phyloP scores from a whole-genome alignment of 2,329 filamentous ascomycete genomes.

The Fusarium sp. region DNA sequence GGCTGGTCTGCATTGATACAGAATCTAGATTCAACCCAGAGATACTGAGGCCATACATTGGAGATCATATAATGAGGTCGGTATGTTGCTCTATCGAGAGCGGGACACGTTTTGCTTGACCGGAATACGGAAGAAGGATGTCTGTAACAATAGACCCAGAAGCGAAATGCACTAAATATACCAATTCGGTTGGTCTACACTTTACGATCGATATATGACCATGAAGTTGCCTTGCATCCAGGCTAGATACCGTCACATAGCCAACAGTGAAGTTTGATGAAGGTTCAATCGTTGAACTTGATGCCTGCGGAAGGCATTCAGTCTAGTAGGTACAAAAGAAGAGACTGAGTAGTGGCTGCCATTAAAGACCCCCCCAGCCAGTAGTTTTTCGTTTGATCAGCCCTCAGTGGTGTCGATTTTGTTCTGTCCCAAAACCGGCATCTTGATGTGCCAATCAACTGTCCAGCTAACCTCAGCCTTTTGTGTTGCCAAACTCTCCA shows the following conservation, averaged over 20 bases:
- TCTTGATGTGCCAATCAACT: neutral
- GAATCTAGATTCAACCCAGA: neutral
- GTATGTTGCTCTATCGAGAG: neutral
- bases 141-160: neutral
- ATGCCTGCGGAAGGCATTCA: neutral
- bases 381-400: accelerated
- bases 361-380: neutral
- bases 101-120: neutral
- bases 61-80: neutral
- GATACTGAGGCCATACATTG: conserved; percentile 9
- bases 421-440: neutral
- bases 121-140: neutral
- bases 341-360: neutral
- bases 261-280: neutral
- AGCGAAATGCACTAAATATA: neutral
- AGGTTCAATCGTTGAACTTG: neutral
- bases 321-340: neutral
- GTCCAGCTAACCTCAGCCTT: neutral
- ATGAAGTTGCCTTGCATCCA: neutral
- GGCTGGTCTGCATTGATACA: neutral
- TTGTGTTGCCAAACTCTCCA: neutral
- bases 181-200: no score
- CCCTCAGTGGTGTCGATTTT: neutral
- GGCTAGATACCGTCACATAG: neutral
- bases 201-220: neutral